phyloP scores from a whole-genome alignment of 441 rosid species.

The Sinapis alba region DNA sequence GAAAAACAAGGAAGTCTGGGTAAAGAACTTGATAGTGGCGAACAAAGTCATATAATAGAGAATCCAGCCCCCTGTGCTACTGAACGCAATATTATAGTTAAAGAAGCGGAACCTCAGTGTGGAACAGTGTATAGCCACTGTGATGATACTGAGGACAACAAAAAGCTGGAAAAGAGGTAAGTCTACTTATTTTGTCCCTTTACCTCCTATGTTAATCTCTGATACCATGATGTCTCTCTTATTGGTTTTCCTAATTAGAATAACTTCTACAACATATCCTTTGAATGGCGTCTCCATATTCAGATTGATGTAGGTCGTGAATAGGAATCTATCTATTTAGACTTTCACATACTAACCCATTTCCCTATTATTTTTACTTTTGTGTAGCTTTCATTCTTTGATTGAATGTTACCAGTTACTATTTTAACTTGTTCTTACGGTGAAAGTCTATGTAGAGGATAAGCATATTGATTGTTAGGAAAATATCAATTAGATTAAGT shows the following conservation, averaged over 20 bases:
- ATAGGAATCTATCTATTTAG: slow-evolving; percentile 7
- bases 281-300: neutral
- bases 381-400: neutral
- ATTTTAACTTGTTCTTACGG: slow-evolving; percentile 3
- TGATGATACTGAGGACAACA: slow-evolving; percentile 22
- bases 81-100: slow-evolving; percentile 23
- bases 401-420: neutral
- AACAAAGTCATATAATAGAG: slow-evolving; percentile 9
- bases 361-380: neutral
- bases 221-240: slow-evolving; percentile 3
- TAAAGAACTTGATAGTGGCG: slow-evolving; percentile 14
- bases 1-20: slow-evolving; percentile 18
- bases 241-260: neutral
- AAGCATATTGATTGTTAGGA: slow-evolving; percentile 18
- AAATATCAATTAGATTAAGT: neutral
- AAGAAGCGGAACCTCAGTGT: slow-evolving; percentile 20
- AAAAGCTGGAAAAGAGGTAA: slow-evolving; percentile 27
- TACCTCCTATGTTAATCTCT: neutral
- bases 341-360: neutral
- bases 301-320: slow-evolving; percentile 1
- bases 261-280: neutral
- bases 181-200: neutral
- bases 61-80: slow-evolving; percentile 16
- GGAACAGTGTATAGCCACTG: slow-evolving; percentile 10
- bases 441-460: slow-evolving; percentile 18